Evolutionary conservation across 306 rosid genomes (phyloP), one percentile per base, ranked within the genome.

Genomic region (Medicago lupulina): DNA sequence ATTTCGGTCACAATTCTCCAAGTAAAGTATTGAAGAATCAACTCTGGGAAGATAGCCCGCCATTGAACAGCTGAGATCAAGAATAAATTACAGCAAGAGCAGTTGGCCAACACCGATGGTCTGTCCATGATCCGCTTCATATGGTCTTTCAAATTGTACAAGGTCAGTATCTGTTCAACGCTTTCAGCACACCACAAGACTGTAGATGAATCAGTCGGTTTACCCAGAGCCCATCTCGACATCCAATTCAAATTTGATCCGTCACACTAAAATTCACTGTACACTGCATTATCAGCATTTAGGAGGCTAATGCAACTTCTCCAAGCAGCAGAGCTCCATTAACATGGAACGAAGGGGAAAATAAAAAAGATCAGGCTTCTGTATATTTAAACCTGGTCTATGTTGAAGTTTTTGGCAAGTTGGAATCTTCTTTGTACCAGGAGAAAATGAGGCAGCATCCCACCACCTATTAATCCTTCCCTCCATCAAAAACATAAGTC

Each of bases 371-470:
- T 80, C 81, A 71, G 18, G 73, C 80, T 75, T 57, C 70, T 64
- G 71, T 81, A 73, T 83, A 64, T 63, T 55, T 21, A 67, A 83
- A 82, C 76, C 82, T 49, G 77, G 79, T 66, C 61, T 73, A 63
- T 54, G 77, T 70, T 31, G 47, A 51, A 21, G 62, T 54, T 69
- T 73, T 61, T 51, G 65, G 78, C 74, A 78, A 49, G 83, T 43
- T 75, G 77, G 78, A 74, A 81, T 76, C 83, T 61, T 83, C 80
- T 81, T 78, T 82, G 21, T 59, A 71, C 60, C 47, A 64, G 81
- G 83, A 68, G 81, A 86, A 86, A 83, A 66, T 63, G 68, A 70
- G 87, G 75, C 79, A 82, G 82, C 46, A 61, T 44, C 38, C 76
- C 19, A 62, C 76, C 73, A 61, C 57, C 79, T 64, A 82, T 69